Percentiles rank a stretch among this genome's conserved stretches.
These are phyloP conservation scores for Cryptosporidium xiaoi DNA, from an alignment of 169 alveolate species.

Conservation along the genomic window DNA sequence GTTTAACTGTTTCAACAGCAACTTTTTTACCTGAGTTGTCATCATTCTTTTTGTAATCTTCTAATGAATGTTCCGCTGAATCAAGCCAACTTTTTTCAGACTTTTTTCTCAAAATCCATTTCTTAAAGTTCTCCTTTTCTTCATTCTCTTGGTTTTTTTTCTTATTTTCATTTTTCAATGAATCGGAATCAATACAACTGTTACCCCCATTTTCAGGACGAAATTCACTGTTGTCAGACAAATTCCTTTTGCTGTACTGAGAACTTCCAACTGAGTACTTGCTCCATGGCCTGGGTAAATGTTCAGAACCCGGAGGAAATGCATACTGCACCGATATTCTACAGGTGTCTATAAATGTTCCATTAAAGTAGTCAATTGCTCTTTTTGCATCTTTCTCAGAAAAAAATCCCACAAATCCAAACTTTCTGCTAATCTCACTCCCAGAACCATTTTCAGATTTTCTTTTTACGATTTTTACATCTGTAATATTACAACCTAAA, in stretches of 20 bases:
- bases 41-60: neutral
- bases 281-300: constrained; percentile 81
- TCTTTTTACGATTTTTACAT: constrained; percentile 83
- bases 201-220: neutral
- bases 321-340: constrained; percentile 88
- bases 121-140: constrained; percentile 1
- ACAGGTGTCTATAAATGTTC: constrained; percentile 87
- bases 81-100: constrained; percentile 57
- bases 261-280: constrained; percentile 78
- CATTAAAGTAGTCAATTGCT: constrained; percentile 86
- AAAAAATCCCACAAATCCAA: constrained; percentile 90
- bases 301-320: constrained; percentile 84
- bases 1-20: constrained; percentile 44
- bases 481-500: constrained; percentile 82
- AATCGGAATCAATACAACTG: neutral
- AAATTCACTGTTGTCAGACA: neutral
- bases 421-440: constrained; percentile 79
- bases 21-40: constrained; percentile 3
- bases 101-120: constrained; percentile 18
- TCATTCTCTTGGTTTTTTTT: neutral
- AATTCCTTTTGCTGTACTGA: constrained; percentile 72
- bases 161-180: constrained; percentile 2
- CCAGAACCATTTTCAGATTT: constrained; percentile 38
- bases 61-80: constrained; percentile 29
- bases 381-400: constrained; percentile 84